Evolutionary conservation across 345 rosid genomes (phyloP).

Genomic region (Aethionema arabicum): DNA sequence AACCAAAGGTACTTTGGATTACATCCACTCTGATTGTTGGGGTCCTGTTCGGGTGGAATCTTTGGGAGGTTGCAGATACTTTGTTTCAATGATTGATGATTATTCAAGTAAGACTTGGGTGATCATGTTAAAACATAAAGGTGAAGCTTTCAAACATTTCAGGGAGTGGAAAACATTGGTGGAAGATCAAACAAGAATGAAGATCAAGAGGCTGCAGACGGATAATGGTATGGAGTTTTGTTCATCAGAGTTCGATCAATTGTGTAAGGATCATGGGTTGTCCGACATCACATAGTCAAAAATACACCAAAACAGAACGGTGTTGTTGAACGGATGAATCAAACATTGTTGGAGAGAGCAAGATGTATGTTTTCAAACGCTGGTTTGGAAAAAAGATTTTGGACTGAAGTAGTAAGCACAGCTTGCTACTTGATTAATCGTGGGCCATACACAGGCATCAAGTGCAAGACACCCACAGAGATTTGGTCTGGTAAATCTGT

Average conservation of each 20-base stretch:
- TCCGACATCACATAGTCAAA: not conserved
- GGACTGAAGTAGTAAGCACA: not conserved
- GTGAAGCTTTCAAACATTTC: too few species aligned
- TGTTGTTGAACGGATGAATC: not conserved
- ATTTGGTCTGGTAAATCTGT: too few species aligned
- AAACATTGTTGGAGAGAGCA: not conserved
- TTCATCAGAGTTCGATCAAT: too few species aligned
- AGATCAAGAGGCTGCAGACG: not conserved
- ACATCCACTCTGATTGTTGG: too few species aligned
- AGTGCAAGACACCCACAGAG: not conserved
- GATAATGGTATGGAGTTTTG: not conserved
- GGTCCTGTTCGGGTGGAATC: too few species aligned
- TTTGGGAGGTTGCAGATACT: too few species aligned
- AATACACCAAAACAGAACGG: not conserved
- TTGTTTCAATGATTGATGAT: too few species aligned
- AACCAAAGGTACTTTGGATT: too few species aligned
- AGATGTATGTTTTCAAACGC: not conserved
- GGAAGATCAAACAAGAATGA: too few species aligned
- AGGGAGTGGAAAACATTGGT: too few species aligned
- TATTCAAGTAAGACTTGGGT: too few species aligned
- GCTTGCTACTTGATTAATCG: conserved; percentile 1
- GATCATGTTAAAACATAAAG: too few species aligned
- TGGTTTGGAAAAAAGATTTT: not conserved
- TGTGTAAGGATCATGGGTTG: not conserved
- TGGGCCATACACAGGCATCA: conserved; percentile 1